These are phyloP conservation scores for Trametes cinnabarina DNA, from an alignment of 768 basidiomycete species.

Conservation along the genomic window DNA sequence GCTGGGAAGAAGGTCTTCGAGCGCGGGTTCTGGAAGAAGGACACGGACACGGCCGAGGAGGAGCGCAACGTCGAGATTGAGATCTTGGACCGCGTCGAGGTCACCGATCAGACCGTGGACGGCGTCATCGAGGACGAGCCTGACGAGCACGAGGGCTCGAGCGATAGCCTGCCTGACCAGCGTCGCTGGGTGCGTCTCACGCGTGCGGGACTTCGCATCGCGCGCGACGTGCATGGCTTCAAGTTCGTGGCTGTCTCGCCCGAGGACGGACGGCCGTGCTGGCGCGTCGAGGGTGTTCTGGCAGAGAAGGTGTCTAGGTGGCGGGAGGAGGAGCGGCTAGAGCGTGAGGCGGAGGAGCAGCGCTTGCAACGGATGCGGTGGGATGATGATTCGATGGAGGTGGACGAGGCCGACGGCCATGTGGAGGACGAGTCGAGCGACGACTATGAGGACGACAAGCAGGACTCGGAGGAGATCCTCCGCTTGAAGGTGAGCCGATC, in stretches of 20 bases:
- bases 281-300: conserved; percentile 63
- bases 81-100: conserved; percentile 64
- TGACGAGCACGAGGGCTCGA: conserved; percentile 43
- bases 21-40: conserved; percentile 86
- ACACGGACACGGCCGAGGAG: conserved; percentile 42
- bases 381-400: conserved; percentile 69
- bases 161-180: conserved; percentile 28
- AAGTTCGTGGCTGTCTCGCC: conserved; percentile 37
- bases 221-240: conserved; percentile 73
- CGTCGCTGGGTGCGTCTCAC: conserved; percentile 75
- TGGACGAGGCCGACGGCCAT: conserved; percentile 55
- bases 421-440: conserved; percentile 48
- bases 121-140: conserved; percentile 82
- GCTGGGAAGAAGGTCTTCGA: conserved; percentile 87
- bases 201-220: conserved; percentile 67
- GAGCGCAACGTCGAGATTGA: conserved; percentile 72
- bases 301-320: conserved; percentile 67
- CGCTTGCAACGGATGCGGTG: conserved; percentile 59
- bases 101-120: conserved; percentile 54
- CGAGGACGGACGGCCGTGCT: conserved; percentile 53
- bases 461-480: conserved; percentile 70
- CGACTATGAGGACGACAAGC: conserved; percentile 53
- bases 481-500: conserved; percentile 66
- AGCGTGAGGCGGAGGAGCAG: conserved; percentile 65
- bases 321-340: conserved; percentile 67